A percentile compares a stretch with the other conserved stretches of the same genome.
Evolutionary conservation across 2,329 filamentous ascomycete species (phyloP).

Genomic region (Alternaria burnsii): DNA sequence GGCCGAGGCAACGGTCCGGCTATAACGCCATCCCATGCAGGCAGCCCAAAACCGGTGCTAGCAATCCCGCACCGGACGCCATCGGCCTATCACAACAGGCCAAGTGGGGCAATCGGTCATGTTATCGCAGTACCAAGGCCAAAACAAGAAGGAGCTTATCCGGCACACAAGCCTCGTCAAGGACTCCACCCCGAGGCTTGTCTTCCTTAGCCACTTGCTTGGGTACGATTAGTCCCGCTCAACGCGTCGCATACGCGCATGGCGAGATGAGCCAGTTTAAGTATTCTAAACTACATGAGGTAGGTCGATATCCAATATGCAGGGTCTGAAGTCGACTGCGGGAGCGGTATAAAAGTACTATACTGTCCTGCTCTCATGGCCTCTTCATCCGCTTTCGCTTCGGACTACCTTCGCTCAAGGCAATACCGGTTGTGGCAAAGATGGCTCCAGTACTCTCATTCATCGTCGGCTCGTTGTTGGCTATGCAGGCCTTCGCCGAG

Average conservation of each 20-base stretch:
- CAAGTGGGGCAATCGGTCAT: not conserved
- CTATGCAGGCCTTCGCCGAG: constrained; percentile 30
- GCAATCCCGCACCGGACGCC: not conserved
- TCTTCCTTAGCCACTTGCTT: constrained; percentile 15
- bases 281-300: constrained; percentile 4
- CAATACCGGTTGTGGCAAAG: constrained; percentile 19
- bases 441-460: constrained; percentile 37
- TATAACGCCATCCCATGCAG: constrained; percentile 6
- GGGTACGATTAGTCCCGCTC: not conserved
- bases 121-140: constrained; percentile 19
- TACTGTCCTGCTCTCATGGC: not conserved
- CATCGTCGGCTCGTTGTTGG: constrained; percentile 36
- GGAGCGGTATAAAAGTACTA: constrained; percentile 8
- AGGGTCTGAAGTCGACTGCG: not conserved
- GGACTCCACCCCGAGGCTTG: constrained; percentile 19
- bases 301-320: constrained; percentile 7
- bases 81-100: not conserved
- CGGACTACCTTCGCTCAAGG: constrained; percentile 18
- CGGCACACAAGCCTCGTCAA: constrained; percentile 22
- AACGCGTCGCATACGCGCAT: constrained; percentile 1
- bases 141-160: constrained; percentile 20
- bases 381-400: constrained; percentile 16
- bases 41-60: constrained; percentile 6
- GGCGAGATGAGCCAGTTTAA: not conserved
- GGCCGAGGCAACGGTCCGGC: constrained; percentile 4